Conservation (phyloP, 2,329 filamentous ascomycete genomes). For the Alternaria triticimaculans region DNA sequence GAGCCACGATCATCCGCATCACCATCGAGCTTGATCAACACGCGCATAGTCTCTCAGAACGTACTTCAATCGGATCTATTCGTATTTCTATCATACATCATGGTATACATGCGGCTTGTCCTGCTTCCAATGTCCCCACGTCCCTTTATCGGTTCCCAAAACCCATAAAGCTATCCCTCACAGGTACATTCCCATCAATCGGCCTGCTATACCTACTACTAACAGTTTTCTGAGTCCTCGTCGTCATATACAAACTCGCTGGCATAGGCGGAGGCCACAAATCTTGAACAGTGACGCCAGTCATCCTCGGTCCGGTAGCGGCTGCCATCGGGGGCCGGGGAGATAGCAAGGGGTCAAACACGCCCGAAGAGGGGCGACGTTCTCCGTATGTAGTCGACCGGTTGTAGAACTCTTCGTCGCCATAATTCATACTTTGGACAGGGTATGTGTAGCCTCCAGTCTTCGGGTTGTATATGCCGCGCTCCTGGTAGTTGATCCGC, state of each 20-base stretch:
- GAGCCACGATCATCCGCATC: neutral
- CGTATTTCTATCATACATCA: neutral
- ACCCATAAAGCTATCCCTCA: constrained; percentile 8
- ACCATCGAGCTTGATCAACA: neutral
- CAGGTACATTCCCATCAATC: constrained; percentile 9
- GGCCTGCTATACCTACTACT: constrained; percentile 8
- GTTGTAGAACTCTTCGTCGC: neutral
- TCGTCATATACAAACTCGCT: neutral
- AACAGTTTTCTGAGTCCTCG: neutral
- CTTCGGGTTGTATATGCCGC: constrained; percentile 16
- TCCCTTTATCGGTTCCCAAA: neutral
- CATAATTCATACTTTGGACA: neutral
- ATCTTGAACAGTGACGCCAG: constrained; percentile 17
- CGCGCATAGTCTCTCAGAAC: neutral
- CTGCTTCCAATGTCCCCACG: neutral
- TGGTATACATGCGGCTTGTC: neutral
- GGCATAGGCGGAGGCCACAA: constrained; percentile 20
- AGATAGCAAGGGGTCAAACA: constrained; percentile 10
- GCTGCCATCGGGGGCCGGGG: constrained; percentile 1
- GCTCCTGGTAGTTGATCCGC: constrained; percentile 14
- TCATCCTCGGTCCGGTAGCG: constrained; percentile 10
- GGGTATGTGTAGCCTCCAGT: neutral
- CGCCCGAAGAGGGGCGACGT: constrained; percentile 18
- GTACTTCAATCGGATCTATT: neutral
- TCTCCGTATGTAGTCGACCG: neutral